Percentiles rank a stretch among this genome's conserved stretches.
These are phyloP conservation scores for Carallia pectinifolia DNA, from an alignment of 345 rosid genomes.

Conservation along the genomic window DNA sequence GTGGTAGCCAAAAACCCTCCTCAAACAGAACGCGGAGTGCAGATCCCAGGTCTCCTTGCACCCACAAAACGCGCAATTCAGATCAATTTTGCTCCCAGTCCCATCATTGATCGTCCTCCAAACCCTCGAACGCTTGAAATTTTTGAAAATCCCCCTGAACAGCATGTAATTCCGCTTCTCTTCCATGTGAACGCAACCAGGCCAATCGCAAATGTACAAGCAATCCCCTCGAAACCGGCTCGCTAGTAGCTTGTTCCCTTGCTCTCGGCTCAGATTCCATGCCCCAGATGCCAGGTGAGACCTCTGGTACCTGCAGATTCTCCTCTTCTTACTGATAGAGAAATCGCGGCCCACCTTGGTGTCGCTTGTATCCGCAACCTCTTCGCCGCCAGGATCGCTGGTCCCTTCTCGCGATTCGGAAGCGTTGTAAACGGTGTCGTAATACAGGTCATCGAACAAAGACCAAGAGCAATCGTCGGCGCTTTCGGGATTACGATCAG, in stretches of 20 bases:
- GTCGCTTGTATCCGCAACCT: slow-evolving; percentile 24
- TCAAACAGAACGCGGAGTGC: slow-evolving; percentile 87
- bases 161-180: slow-evolving; percentile 90
- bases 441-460: slow-evolving; percentile 74
- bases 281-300: slow-evolving; percentile 72
- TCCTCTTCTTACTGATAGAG: slow-evolving; percentile 45
- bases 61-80: slow-evolving; percentile 75
- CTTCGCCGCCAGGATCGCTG: not conserved
- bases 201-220: slow-evolving; percentile 89
- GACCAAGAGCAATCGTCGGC: slow-evolving; percentile 57
- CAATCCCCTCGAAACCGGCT: slow-evolving; percentile 87
- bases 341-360: slow-evolving; percentile 28
- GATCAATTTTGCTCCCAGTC: slow-evolving; percentile 50
- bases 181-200: slow-evolving; percentile 76
- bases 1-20: slow-evolving; percentile 68
- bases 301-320: slow-evolving; percentile 41
- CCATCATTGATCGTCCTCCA: slow-evolving; percentile 90
- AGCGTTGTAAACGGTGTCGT: slow-evolving; percentile 52
- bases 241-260: slow-evolving; percentile 82
- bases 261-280: slow-evolving; percentile 82
- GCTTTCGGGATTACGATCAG: slow-evolving; percentile 15
- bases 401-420: slow-evolving; percentile 40
- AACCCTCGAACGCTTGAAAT: slow-evolving; percentile 73
- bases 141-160: slow-evolving; percentile 85
- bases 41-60: slow-evolving; percentile 86